Base-by-base conservation (phyloP, 352 stramenopile genomes). In the Phytophthora capsici region DNA sequence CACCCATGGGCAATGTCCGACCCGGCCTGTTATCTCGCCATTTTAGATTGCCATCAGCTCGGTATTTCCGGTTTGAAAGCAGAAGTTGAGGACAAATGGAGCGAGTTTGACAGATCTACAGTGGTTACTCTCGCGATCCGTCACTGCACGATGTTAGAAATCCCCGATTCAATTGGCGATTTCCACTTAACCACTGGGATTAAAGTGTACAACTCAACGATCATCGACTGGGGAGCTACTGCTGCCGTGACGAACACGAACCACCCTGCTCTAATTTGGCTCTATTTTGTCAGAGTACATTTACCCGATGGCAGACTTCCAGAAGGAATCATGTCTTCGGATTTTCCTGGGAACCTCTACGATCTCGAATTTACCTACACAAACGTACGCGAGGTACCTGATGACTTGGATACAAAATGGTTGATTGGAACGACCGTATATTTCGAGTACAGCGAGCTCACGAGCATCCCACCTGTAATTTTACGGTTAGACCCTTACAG, bases 171-270 rank as follows among this genome's bases (percentile, higher is more conserved):
- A 10, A 30, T 82, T 5, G 41, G 49, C 0, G 49, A 71, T 4
- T 82, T 82, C 22, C 47, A 54, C 19, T 8, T 41, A n/a, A 22
- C 64, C 1, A 47, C 17, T 6, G 64, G 45, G 13, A 37, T 80
- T 4, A 79, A 82, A 40, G 44, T 79, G 3, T 82, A 82, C 45
- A 82, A 79, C 32, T 71, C 73, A 17, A 77, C 73, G 0, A 73
- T 79, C 8, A 17, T 22, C 0, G 28, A 47, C 2, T 82, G 73
- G 73, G 51, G 28, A 9, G 37, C n/a, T 16, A 61, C 58, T 28
- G 66, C 73, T 7, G 70, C 62, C 2, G 40, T 82, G 4, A 75
- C 73, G 1, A 58, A 63, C 17, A 49, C 61, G 9, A 62, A 67
- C 7, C 66, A 82, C 20, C 51, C 70, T 1, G 32, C 53, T 0